phyloP scores from a whole-genome alignment of 164 flowering plant species.

The Paratinospora sagittata region DNA sequence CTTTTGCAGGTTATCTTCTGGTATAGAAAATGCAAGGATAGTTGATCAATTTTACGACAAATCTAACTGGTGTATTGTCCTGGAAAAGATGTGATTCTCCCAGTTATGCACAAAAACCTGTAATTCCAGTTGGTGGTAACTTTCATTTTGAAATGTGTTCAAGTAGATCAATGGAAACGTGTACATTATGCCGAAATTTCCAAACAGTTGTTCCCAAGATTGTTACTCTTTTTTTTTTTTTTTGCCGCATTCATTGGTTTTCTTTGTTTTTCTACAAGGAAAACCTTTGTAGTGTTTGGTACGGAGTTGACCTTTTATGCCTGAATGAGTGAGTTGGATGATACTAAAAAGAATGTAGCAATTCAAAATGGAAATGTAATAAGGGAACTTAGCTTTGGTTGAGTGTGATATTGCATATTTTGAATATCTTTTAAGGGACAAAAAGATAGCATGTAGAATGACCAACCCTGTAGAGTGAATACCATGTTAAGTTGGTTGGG shows the following conservation, averaged over 20 bases:
- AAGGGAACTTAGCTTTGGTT: not conserved
- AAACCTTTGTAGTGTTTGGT: not conserved
- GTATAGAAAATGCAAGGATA: constrained; percentile 52
- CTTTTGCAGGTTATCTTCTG: constrained; percentile 62
- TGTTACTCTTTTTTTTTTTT: not conserved
- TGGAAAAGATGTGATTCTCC: constrained; percentile 51
- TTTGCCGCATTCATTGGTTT: not conserved
- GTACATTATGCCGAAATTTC: not conserved
- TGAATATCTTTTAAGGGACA: not conserved
- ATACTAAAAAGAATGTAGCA: not conserved
- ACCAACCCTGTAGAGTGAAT: no score
- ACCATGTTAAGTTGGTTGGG: no score
- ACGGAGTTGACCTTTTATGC: not conserved
- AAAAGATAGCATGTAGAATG: no score
- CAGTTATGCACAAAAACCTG: not conserved
- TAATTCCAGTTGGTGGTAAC: not conserved
- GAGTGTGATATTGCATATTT: not conserved
- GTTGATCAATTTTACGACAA: constrained; percentile 84
- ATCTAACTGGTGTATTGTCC: constrained; percentile 94
- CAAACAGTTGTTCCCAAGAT: not conserved
- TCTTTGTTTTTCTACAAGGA: not conserved
- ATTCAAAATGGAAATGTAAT: not conserved
- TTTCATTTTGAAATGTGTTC: not conserved
- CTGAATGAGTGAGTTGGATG: not conserved
- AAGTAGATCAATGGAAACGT: not conserved